These are phyloP conservation scores for Aurinia saxatilis DNA, from an alignment of 345 rosid genomes.

Conservation along the genomic window DNA sequence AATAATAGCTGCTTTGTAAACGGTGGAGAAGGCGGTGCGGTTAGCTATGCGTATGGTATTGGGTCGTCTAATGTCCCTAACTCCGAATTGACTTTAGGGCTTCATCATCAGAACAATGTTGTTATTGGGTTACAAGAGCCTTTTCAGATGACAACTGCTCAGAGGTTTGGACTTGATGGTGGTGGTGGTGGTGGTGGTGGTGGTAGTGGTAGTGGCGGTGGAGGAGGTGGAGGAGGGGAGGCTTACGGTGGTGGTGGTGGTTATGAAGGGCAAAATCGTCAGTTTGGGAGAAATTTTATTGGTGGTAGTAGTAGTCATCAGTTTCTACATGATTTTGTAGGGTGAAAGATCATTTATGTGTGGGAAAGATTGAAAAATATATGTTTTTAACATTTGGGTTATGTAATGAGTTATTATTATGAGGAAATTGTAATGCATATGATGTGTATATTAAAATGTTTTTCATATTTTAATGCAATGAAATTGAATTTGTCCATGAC, in stretches of 20 bases:
- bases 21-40: slow-evolving; percentile 31
- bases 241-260: slow-evolving; percentile 38
- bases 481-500: no score
- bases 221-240: slow-evolving; percentile 39
- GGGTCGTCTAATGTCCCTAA: slow-evolving; percentile 25
- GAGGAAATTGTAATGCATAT: slow-evolving; percentile 10
- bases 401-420: background rate
- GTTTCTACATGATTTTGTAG: slow-evolving; percentile 86
- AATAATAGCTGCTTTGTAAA: slow-evolving; percentile 30
- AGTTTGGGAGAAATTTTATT: slow-evolving; percentile 57
- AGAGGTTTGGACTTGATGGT: slow-evolving; percentile 56
- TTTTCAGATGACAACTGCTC: slow-evolving; percentile 56
- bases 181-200: slow-evolving; percentile 40
- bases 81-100: slow-evolving; percentile 51
- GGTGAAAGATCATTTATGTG: slow-evolving; percentile 35
- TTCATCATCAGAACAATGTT: slow-evolving; percentile 51
- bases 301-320: slow-evolving; percentile 54
- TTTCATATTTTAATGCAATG: no score
- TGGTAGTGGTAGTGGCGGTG: slow-evolving; percentile 24
- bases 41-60: slow-evolving; percentile 29
- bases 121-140: slow-evolving; percentile 54
- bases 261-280: slow-evolving; percentile 54
- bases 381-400: slow-evolving; percentile 9
- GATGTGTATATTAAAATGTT: slow-evolving; percentile 26
- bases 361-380: background rate